Evolutionary conservation across 768 basidiomycete species (phyloP).

Genomic region (Podaxis sp.): DNA sequence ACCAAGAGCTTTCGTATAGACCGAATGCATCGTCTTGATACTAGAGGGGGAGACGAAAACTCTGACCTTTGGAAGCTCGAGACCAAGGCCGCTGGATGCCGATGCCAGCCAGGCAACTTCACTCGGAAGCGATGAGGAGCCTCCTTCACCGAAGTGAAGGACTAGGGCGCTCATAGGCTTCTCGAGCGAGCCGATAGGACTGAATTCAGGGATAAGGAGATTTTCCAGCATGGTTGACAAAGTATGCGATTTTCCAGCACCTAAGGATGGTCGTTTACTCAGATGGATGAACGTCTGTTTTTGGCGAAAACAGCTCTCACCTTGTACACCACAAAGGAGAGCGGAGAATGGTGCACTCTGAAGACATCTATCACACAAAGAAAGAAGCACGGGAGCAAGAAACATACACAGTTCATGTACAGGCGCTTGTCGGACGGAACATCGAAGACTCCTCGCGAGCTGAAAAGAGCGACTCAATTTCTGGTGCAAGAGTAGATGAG

Average conservation of each 20-base stretch:
- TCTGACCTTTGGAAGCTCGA: constrained; percentile 29
- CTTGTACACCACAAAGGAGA: constrained; percentile 72
- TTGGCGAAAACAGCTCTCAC: constrained; percentile 15
- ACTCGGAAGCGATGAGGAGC: constrained; percentile 48
- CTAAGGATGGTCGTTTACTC: constrained; percentile 20
- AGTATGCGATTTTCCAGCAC: constrained; percentile 72
- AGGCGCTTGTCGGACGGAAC: constrained; percentile 44
- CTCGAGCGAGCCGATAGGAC: constrained; percentile 43
- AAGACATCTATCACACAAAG: background rate
- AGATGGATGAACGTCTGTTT: background rate
- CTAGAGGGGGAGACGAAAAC: constrained; percentile 63
- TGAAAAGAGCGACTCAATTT: constrained; percentile 11
- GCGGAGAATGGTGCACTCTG: constrained; percentile 75
- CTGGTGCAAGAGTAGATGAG: background rate
- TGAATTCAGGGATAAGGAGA: constrained; percentile 55
- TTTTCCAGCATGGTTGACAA: constrained; percentile 65
- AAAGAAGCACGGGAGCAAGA: background rate
- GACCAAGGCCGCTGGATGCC: constrained; percentile 21
- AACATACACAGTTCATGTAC: constrained; percentile 61
- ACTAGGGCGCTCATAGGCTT: constrained; percentile 61
- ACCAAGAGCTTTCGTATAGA: constrained; percentile 50
- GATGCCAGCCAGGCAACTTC: constrained; percentile 62
- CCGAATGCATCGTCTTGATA: constrained; percentile 52
- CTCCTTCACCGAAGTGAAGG: constrained; percentile 69
- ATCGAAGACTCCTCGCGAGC: constrained; percentile 29